Conservation (phyloP, 2,329 filamentous ascomycete genomes). For the Xylaria sp. region DNA sequence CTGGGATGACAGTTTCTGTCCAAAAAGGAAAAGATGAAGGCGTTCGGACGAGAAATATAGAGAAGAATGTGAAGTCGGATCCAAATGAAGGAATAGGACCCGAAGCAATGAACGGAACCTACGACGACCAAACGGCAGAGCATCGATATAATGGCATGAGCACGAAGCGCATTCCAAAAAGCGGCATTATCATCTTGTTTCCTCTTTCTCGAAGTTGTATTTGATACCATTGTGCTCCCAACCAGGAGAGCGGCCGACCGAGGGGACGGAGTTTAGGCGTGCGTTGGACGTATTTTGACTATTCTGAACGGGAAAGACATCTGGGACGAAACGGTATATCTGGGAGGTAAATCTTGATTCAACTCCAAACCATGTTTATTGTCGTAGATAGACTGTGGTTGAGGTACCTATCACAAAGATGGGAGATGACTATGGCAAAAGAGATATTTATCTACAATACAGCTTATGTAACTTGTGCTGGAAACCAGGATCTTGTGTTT, state of each 20-base stretch:
- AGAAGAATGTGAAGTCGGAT: not conserved
- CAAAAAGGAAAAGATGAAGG: not conserved
- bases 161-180: not conserved
- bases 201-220: not conserved
- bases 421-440: not conserved
- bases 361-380: conserved; percentile 1
- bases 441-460: conserved; percentile 3
- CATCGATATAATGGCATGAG: conserved; percentile 26
- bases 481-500: not conserved
- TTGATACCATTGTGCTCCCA: conserved; percentile 11
- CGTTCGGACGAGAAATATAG: not conserved
- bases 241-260: not conserved
- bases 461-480: not conserved
- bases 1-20: not conserved
- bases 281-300: conserved; percentile 1
- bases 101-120: conserved; percentile 5
- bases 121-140: conserved; percentile 26
- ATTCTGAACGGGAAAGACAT: not conserved
- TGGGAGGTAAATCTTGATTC: conserved; percentile 10
- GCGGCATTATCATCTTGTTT: not conserved
- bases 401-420: not conserved
- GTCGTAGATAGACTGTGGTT: conserved; percentile 4
- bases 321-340: not conserved
- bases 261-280: conserved; percentile 23
- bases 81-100: not conserved